phyloP scores from a whole-genome alignment of 1,139 yeast species.

The Meyerozyma elateridarum region DNA sequence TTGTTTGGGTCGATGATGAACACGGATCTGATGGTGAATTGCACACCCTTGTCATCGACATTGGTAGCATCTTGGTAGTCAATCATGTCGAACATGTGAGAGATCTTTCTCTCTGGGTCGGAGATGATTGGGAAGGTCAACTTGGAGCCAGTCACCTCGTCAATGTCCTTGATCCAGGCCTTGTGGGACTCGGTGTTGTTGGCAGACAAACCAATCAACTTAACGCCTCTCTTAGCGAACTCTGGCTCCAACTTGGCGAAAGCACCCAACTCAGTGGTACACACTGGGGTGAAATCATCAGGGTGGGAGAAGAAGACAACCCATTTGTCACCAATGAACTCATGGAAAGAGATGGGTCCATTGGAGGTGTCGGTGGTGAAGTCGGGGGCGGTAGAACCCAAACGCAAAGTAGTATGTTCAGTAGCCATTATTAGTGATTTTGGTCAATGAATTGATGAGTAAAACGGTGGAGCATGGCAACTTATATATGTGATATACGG shows the following conservation, averaged over 20 bases:
- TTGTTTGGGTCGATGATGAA: slow-evolving; percentile 78
- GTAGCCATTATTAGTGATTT: too few species aligned
- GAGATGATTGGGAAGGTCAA: slow-evolving; percentile 77
- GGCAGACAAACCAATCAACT: slow-evolving; percentile 76
- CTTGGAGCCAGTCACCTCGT: slow-evolving; percentile 65
- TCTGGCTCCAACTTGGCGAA: slow-evolving; percentile 81
- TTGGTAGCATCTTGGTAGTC: slow-evolving; percentile 63
- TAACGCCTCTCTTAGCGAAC: slow-evolving; percentile 69
- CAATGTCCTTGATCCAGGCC: slow-evolving; percentile 80
- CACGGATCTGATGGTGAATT: slow-evolving; percentile 74
- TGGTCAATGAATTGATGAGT: too few species aligned
- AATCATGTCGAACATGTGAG: slow-evolving; percentile 72
- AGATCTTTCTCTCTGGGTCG: slow-evolving; percentile 67
- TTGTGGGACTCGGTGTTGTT: slow-evolving; percentile 66
- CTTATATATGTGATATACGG: too few species aligned
- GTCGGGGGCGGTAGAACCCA: slow-evolving; percentile 78
- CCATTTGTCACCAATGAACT: slow-evolving; percentile 73
- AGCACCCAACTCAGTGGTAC: slow-evolving; percentile 88
- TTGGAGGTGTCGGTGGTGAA: slow-evolving; percentile 69
- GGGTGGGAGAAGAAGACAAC: slow-evolving; percentile 81
- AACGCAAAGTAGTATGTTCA: slow-evolving; percentile 22
- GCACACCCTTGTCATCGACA: slow-evolving; percentile 54
- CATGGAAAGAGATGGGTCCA: slow-evolving; percentile 74
- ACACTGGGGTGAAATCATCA: slow-evolving; percentile 84
- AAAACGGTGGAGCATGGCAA: too few species aligned